Conservation (phyloP, 129 eudicot genomes). For the Flaveria ramosissima region DNA sequence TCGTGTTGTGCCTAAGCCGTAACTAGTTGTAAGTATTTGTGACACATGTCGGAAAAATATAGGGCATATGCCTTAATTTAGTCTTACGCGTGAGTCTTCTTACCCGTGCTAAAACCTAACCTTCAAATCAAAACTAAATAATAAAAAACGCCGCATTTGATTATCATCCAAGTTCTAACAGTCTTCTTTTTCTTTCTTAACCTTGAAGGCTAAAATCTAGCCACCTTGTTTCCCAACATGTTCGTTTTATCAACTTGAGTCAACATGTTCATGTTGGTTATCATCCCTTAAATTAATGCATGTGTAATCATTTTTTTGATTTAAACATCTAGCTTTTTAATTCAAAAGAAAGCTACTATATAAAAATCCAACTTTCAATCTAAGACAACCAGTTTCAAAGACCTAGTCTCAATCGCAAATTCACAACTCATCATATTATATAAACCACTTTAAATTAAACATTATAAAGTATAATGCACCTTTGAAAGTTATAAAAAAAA, state of each 20-base stretch:
- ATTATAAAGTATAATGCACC: neutral
- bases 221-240: too few relatives aligned
- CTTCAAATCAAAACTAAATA: too few relatives aligned
- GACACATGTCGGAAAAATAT: neutral
- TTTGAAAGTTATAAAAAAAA: neutral
- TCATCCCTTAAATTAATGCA: neutral
- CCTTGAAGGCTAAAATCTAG: too few relatives aligned
- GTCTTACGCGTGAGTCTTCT: neutral
- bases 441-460: neutral
- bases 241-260: too few relatives aligned
- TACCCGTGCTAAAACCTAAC: neutral
- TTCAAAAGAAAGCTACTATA: neutral
- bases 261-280: too few relatives aligned
- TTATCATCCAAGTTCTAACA: too few relatives aligned
- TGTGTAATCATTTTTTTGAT: neutral
- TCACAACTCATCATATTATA: neutral
- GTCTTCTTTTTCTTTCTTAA: too few relatives aligned
- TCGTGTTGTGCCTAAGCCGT: neutral
- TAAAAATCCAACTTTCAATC: slow-evolving; percentile 10
- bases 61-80: neutral
- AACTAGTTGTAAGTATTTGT: neutral
- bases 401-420: neutral
- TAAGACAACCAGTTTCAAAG: slow-evolving; percentile 5
- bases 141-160: too few relatives aligned
- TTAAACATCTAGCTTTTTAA: neutral